Evolutionary conservation across 805 yeast genomes (phyloP), one percentile per base, ranked within the genome.

Genomic region (Peterozyma xylosa): DNA sequence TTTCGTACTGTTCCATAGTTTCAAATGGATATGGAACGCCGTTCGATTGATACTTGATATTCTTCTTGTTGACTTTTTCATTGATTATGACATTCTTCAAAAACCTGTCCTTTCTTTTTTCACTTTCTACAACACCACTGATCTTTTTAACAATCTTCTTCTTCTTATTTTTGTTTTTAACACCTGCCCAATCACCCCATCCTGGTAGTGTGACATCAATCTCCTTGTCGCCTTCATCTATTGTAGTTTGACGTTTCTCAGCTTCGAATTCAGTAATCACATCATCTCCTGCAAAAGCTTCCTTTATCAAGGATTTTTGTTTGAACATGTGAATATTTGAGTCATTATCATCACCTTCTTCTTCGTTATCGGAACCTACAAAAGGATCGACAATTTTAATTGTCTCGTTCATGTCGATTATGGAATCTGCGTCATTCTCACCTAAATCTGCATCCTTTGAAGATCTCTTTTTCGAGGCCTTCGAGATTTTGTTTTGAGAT

Each of bases 121-220:
- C 80, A 48, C 74, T 71, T 32, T 74, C 72, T 34, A 77, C 82
- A 41, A 89, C 80, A 39, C 99, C 98, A 55, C 82, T 78, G 27
- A 86, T 68, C 51, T 78, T 86, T 53, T 84, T 78, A 33, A 82
- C 71, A 45, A 84, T 71, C 59, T 80, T 83, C 58, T 78, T 75
- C 59, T 76, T 79, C 57, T 74, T 73, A 48, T 60, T 67, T 59
- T 68, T 67, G 14, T 52, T 58, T 46, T 55, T 63, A 9, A 75
- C 78, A 34, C 96, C 96, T 10, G 91, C 85, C 99, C 99, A 93
- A 37, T 84, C 86, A 39, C 98, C 98, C 97, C 98, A 93, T 1
- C 99, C 99, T 3, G 97, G 98, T 42, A 90, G 64, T 0, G 96
- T 83, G 39, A 84, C 66, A 58, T 90, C 96, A 46, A 84, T 82